phyloP scores from a whole-genome alignment of 805 yeast species.

The Candida hispaniensis region DNA sequence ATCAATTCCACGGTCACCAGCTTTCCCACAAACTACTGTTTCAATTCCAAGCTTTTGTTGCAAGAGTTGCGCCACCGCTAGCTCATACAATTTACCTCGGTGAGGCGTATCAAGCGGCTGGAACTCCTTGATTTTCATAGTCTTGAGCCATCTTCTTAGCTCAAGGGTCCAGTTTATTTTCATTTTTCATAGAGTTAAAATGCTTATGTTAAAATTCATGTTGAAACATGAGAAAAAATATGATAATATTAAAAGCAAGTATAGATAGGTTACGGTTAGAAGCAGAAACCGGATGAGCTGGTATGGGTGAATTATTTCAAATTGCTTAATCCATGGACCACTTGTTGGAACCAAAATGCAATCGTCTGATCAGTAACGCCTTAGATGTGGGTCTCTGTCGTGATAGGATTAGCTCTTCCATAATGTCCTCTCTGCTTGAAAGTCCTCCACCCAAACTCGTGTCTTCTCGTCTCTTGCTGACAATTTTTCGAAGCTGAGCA shows the following conservation, averaged over 20 bases:
- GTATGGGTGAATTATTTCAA: not conserved
- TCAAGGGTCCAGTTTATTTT: not conserved
- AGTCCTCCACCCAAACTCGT: conserved; percentile 9
- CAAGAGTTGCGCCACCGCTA: conserved; percentile 7
- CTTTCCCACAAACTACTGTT: conserved; percentile 5
- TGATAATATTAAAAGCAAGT: conserved; percentile 3
- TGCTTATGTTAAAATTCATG: conserved; percentile 5
- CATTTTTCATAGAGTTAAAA: conserved; percentile 3
- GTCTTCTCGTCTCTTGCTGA: conserved; percentile 41
- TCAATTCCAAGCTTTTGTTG: conserved; percentile 8
- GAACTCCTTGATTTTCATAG: conserved; percentile 3
- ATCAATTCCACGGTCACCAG: conserved; percentile 12
- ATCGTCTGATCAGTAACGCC: conserved; percentile 8
- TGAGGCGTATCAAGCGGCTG: conserved; percentile 8
- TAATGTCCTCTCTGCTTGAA: conserved; percentile 9
- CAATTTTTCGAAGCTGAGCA: conserved; percentile 65
- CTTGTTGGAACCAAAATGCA: conserved; percentile 16
- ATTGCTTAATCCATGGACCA: conserved; percentile 15
- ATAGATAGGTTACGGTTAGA: not conserved
- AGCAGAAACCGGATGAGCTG: not conserved
- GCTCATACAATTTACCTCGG: conserved; percentile 10
- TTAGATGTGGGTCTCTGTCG: conserved; percentile 14
- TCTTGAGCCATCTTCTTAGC: conserved; percentile 3
- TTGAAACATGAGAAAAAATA: conserved; percentile 2
- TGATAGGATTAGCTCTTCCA: conserved; percentile 13